Conservation (phyloP, 306 rosid genomes). For the Rosa multiflora region DNA sequence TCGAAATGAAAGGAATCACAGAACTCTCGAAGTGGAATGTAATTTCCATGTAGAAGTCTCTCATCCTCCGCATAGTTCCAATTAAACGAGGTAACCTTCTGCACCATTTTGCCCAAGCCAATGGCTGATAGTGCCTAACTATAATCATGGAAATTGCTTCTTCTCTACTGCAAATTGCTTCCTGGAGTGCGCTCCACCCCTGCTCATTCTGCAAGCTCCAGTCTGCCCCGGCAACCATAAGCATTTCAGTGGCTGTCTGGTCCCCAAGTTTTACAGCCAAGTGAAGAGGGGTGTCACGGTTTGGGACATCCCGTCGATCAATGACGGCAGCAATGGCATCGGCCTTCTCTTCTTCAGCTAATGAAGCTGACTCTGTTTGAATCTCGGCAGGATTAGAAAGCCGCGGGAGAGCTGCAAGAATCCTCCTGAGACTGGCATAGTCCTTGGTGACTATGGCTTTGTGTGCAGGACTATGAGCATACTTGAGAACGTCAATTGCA, state of each 20-base stretch:
- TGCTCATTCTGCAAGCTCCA: conserved; percentile 99
- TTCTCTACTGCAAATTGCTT: conserved; percentile 87
- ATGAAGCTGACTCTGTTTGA: conserved; percentile 60
- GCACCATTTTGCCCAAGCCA: conserved; percentile 99
- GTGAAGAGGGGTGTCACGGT: conserved; percentile 92
- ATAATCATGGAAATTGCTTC: conserved; percentile 81
- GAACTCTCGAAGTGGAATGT: conserved; percentile 98
- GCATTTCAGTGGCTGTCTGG: conserved; percentile 73
- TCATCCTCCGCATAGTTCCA: conserved; percentile 87
- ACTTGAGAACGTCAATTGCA: conserved; percentile 63
- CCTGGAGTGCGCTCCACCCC: conserved; percentile 99
- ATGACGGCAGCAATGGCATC: conserved; percentile 71
- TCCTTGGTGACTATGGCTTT: conserved; percentile 78
- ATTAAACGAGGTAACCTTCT: conserved; percentile 94
- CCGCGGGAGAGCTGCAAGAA: conserved; percentile 60
- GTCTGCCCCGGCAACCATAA: conserved; percentile 95
- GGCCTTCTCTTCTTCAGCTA: conserved; percentile 87
- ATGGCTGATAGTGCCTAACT: conserved; percentile 88
- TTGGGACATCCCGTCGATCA: conserved; percentile 87
- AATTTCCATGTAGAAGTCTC: conserved; percentile 97
- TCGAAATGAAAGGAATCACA: conserved; percentile 93
- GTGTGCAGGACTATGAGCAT: conserved; percentile 90
- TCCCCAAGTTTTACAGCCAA: conserved; percentile 91
- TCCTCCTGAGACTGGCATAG: conserved; percentile 64
- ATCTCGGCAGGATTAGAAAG: conserved; percentile 67